A percentile compares a stretch with the other conserved stretches of the same genome.
Evolutionary conservation across 495 filamentous ascomycete species (phyloP).

Genomic region (Talaromyces adpressus): DNA sequence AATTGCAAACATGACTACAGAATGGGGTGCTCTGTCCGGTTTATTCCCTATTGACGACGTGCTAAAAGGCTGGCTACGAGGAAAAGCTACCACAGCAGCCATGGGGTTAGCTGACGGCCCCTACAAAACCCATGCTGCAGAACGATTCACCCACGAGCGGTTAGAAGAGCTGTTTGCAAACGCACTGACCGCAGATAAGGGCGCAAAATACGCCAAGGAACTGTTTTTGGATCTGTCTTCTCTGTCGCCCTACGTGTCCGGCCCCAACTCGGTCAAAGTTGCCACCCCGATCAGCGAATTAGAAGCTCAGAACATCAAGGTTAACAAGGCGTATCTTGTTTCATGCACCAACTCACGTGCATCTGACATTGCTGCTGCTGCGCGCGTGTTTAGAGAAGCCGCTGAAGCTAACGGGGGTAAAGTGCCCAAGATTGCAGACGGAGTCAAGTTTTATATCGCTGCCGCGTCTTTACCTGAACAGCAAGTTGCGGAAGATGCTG

Average conservation of each 20-base stretch:
- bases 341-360: slow-evolving; percentile 86
- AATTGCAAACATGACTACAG: slow-evolving; percentile 93
- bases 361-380: slow-evolving; percentile 77
- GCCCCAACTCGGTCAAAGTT: slow-evolving; percentile 70
- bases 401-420: slow-evolving; percentile 37
- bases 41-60: slow-evolving; percentile 72
- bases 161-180: slow-evolving; percentile 68
- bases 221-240: slow-evolving; percentile 74
- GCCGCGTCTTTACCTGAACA: slow-evolving; percentile 83
- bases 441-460: slow-evolving; percentile 86
- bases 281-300: slow-evolving; percentile 74
- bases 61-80: slow-evolving; percentile 67
- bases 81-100: slow-evolving; percentile 65
- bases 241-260: slow-evolving; percentile 78
- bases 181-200: slow-evolving; percentile 62
- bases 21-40: slow-evolving; percentile 79
- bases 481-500: slow-evolving; percentile 64
- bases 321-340: slow-evolving; percentile 85
- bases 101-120: slow-evolving; percentile 39
- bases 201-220: slow-evolving; percentile 75
- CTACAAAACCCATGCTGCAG: slow-evolving; percentile 27
- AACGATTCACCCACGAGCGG: slow-evolving; percentile 58
- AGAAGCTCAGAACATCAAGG: slow-evolving; percentile 58
- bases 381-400: slow-evolving; percentile 78
- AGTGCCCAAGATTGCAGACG: slow-evolving; percentile 63